Conservation (phyloP, 192 early-diverging fungal species). For the Entophlyctis luteolus region DNA sequence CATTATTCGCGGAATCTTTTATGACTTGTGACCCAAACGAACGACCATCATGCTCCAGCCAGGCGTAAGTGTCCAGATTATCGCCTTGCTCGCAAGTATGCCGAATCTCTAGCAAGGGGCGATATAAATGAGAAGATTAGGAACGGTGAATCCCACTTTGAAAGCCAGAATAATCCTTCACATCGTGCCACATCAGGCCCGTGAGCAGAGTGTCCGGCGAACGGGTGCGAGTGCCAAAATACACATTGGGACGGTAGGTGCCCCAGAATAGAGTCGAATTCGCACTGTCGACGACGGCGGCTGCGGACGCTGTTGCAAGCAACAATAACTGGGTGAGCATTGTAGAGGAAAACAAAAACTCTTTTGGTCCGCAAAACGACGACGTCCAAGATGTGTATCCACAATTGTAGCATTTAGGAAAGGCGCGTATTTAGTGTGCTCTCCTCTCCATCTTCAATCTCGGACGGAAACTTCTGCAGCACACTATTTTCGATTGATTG, state of each 20-base stretch:
- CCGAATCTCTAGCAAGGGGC: constrained; percentile 57
- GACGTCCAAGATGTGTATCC: too few species aligned
- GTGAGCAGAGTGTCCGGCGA: constrained; percentile 72
- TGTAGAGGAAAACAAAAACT: too few species aligned
- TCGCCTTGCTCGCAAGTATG: constrained; percentile 91
- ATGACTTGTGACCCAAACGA: constrained; percentile 73
- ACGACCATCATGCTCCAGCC: constrained; percentile 81
- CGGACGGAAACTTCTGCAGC: too few species aligned
- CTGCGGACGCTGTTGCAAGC: background rate
- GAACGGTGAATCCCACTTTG: constrained; percentile 38
- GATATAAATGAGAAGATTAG: background rate
- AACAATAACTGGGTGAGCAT: too few species aligned
- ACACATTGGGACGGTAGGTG: constrained; percentile 86
- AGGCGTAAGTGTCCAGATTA: constrained; percentile 74
- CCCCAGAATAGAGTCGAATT: constrained; percentile 77
- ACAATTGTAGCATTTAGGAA: too few species aligned
- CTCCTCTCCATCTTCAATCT: too few species aligned
- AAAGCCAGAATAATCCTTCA: constrained; percentile 42
- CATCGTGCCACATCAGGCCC: constrained; percentile 91
- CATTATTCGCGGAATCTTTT: constrained; percentile 60
- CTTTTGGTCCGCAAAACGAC: too few species aligned
- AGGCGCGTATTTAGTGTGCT: too few species aligned
- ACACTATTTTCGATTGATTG: too few species aligned
- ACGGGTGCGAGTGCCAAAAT: constrained; percentile 85
- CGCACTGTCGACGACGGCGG: background rate